Evolutionary conservation across 352 stramenopile genomes (phyloP).

Genomic region (Hyaloperonospora brassicae): DNA sequence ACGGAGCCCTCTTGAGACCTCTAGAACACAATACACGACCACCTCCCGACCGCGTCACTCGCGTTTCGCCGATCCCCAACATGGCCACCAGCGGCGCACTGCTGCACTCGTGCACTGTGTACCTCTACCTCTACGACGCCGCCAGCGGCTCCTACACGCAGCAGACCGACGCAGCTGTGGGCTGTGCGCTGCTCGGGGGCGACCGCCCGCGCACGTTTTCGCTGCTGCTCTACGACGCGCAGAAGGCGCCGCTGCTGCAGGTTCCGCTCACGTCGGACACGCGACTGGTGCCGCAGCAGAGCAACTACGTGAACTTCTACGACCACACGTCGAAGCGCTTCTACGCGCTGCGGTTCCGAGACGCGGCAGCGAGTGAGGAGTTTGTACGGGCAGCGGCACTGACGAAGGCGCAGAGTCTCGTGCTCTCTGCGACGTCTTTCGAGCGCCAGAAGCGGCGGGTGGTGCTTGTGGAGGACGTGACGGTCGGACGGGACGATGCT

Average conservation of each 20-base stretch:
- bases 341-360: conserved; percentile 74
- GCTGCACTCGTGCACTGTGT: conserved; percentile 62
- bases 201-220: conserved; percentile 27
- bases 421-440: conserved; percentile 20
- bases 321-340: conserved; percentile 39
- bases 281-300: conserved; percentile 56
- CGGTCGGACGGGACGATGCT: conserved; percentile 35
- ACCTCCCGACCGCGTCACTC: conserved; percentile 3
- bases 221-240: conserved; percentile 62
- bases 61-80: neutral
- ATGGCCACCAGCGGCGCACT: conserved; percentile 44
- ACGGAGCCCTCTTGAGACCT: neutral
- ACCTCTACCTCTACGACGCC: conserved; percentile 62
- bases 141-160: conserved; percentile 41
- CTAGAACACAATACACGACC: neutral
- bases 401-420: conserved; percentile 43
- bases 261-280: conserved; percentile 28
- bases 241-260: conserved; percentile 56
- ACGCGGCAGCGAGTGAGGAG: conserved; percentile 22
- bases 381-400: conserved; percentile 51
- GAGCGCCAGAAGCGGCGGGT: conserved; percentile 9
- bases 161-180: conserved; percentile 51
- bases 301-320: conserved; percentile 71
- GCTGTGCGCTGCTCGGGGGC: conserved; percentile 42
- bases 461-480: conserved; percentile 43